Evolutionary conservation across 2,329 filamentous ascomycete species (phyloP).

Genomic region (Ophiostoma himal-ulmi): DNA sequence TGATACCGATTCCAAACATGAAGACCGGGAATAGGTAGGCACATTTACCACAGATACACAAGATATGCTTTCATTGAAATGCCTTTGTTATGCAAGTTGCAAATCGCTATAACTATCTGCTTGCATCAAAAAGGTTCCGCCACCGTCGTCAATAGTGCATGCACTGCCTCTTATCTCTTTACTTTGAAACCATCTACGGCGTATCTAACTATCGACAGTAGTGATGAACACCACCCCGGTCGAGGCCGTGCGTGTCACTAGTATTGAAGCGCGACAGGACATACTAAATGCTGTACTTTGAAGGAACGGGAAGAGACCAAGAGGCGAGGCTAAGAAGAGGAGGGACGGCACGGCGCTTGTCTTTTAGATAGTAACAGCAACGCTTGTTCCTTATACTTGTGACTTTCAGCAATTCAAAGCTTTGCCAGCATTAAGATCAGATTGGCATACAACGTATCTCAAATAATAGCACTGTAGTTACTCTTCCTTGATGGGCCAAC

Average conservation of each 20-base stretch:
- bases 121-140: background rate
- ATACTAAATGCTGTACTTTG: background rate
- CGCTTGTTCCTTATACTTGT: background rate
- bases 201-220: background rate
- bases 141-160: background rate
- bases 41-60: background rate
- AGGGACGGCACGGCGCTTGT: slow-evolving; percentile 1
- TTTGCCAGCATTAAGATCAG: background rate
- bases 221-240: background rate
- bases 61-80: background rate
- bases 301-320: background rate
- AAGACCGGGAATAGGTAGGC: background rate
- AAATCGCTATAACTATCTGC: background rate
- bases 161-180: background rate
- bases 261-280: background rate
- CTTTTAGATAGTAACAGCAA: background rate
- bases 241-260: background rate
- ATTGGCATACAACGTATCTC: background rate
- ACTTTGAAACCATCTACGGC: background rate
- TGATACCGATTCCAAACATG: background rate
- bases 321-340: background rate
- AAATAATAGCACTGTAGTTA: too few relatives aligned
- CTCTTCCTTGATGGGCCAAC: background rate
- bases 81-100: background rate
- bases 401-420: background rate